Base-by-base conservation (phyloP, 208 protist genomes). In the Spongospora subterranea region DNA sequence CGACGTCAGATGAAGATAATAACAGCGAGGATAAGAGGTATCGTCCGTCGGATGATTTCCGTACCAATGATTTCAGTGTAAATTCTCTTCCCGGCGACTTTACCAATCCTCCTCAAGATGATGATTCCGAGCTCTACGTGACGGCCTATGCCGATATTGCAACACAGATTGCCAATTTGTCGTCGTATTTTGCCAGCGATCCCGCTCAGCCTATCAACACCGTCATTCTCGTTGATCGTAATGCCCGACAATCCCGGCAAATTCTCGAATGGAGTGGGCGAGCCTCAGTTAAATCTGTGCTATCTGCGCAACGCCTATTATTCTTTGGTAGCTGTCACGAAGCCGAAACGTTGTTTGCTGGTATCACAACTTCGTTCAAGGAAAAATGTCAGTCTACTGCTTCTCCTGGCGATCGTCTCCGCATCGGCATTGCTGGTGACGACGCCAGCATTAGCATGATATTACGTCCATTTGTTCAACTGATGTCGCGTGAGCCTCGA, bases 261-360 rank as follows among this genome's bases (percentile, higher is more conserved):
- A 39, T 82, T 6, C n/a, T 82, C 6, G 71, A 82, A 35, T 82
- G 71, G 71, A 43, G 35, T n/a, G 13, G 35, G 6, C 6, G 71
- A 82, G 40, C 71, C 71, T 39, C 17, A 20, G 35, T 13, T 43
- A 45, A 13, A 43, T 82, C 71, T 6, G 71, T 82, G 13, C 71
- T 82, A 20, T 35, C 71, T 35, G 35, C n/a, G 6, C n/a, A 6
- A 13, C 71, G 71, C 6, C 6, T 82, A n/a, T 6, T 82, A 43
- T 82, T 82, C n/a, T 82, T 82, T n/a, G 71, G 17, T 35, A n/a
- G 35, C n/a, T 82, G 71, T n/a, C n/a, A 43, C n/a, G 71, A 82
- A 82, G 71, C 71, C 71, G 71, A 82, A 17, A 40, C 40, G 35
- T 13, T 82, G 6, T 82, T 82, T 43, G 6, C n/a, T 35, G 71